Evolutionary conservation across 2,329 filamentous ascomycete species (phyloP), one percentile per base, ranked within the genome.

Genomic region (Colletotrichum tropicicola): DNA sequence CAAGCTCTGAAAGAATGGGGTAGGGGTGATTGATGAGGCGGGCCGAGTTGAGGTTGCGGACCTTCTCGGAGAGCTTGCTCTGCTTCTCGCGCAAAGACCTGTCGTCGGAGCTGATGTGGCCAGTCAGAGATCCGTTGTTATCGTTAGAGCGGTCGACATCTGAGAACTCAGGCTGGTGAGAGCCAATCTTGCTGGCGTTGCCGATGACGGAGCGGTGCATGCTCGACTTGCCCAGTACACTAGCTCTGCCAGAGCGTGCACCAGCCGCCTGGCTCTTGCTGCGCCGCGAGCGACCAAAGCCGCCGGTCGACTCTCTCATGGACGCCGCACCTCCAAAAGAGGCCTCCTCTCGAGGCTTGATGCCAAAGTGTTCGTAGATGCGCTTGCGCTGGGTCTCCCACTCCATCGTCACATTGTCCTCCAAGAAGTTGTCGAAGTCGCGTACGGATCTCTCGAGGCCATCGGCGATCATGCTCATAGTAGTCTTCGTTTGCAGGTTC

Each of bases 281-380:
- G 67, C 87, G 81, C 68, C 85, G 80, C 6, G 88, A 89, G 48
- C 86, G 83, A 10, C 88, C 88, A 70, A 91, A 91, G 3, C 84
- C 87, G 19, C 82, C 86, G 60, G 85, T 81, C 4, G 82, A 41
- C n/a, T 67, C 76, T 65, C 87, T 83, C 69, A 81, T 79, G 54
- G 77, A 76, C 44, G 81, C 72, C 5, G 78, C 74, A 30, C 73
- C 68, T 47, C 61, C 73, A 67, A 45, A 75, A 61, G 70, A 70
- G 7, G 73, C 66, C 30, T 84, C 84, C 49, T 89, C 86, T 23
- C 82, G 82, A 6, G 86, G 81, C 73, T 89, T 91, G 74, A 99
- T 91, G 13, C 96, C 96, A 77, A 99, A 98, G 78, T 99, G 96
- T 73, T 97, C 90, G 78, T 98, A 98, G 68, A 99, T 97, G 69